These are phyloP conservation scores for Thuja plicata DNA, from an alignment of 83 land plant species.

Conservation along the genomic window DNA sequence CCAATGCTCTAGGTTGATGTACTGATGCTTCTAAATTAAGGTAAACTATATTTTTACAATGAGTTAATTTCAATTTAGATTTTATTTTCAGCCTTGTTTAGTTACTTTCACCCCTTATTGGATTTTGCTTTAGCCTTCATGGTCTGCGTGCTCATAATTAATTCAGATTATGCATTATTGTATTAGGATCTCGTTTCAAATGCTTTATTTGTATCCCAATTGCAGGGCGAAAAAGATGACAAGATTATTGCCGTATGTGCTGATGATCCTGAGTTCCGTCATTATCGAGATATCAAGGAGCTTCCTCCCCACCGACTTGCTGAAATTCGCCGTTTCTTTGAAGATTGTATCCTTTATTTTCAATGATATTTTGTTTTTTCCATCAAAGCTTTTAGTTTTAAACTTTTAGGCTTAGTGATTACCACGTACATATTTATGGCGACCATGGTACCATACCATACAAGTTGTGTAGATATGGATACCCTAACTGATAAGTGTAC, in stretches of 20 bases:
- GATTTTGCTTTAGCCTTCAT: neutral
- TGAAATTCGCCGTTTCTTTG: slow-evolving; percentile 91
- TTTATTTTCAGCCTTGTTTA: neutral
- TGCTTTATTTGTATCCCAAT: neutral
- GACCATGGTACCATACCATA: neutral
- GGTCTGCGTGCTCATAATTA: neutral
- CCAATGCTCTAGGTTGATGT: neutral
- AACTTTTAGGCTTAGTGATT: neutral
- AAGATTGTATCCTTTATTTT: slow-evolving; percentile 76
- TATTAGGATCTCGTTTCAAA: neutral
- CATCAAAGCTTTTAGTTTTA: neutral
- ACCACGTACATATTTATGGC: neutral
- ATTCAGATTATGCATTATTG: neutral
- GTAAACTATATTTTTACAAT: neutral
- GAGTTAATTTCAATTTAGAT: neutral
- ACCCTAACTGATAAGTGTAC: neutral
- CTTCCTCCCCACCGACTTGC: slow-evolving; percentile 85
- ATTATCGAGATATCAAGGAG: slow-evolving; percentile 75
- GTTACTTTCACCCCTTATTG: neutral
- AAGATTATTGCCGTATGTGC: slow-evolving; percentile 96
- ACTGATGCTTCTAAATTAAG: neutral
- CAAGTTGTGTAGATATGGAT: neutral
- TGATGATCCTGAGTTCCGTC: slow-evolving; percentile 91
- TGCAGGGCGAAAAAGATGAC: slow-evolving; percentile 90
- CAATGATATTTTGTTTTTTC: neutral